Evolutionary conservation across 108 stramenopile species (phyloP).

Genomic region (Nannochloropsis gaditana): DNA sequence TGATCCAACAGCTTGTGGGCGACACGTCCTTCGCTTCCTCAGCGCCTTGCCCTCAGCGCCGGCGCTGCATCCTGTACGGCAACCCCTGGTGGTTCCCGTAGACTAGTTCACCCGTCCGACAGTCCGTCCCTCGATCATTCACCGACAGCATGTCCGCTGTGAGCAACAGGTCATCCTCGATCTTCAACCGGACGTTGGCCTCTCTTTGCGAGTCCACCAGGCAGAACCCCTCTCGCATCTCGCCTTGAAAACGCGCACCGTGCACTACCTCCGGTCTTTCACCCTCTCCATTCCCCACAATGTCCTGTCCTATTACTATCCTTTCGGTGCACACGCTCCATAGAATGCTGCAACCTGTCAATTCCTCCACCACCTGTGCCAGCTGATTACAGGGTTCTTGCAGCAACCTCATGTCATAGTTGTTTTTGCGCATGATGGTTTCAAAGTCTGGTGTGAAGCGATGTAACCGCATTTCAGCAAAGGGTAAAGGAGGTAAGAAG

Average conservation of each 20-base stretch:
- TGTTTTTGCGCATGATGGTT: neutral
- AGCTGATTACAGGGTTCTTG: neutral
- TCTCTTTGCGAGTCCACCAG: neutral
- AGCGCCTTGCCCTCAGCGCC: neutral
- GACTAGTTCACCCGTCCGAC: neutral
- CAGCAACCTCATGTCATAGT: slow-evolving; percentile 1
- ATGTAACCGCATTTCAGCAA: neutral
- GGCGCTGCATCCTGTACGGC: neutral
- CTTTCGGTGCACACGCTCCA: neutral
- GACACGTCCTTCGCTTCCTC: neutral
- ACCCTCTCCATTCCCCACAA: neutral
- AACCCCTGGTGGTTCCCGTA: neutral
- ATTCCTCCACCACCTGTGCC: neutral
- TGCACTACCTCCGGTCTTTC: neutral
- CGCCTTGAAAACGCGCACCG: neutral
- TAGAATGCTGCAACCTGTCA: neutral
- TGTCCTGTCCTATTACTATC: neutral
- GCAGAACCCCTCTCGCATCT: neutral
- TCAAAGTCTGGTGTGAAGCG: neutral
- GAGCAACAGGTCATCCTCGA: slow-evolving; percentile 8
- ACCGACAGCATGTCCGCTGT: neutral
- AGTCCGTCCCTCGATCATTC: neutral
- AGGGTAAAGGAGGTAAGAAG: neutral
- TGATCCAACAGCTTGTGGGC: no score
- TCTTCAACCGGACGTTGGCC: neutral